Evolutionary conservation across 768 basidiomycete genomes (phyloP), one percentile per base, ranked within the genome.

Genomic region (Boletus subcaerulescens): DNA sequence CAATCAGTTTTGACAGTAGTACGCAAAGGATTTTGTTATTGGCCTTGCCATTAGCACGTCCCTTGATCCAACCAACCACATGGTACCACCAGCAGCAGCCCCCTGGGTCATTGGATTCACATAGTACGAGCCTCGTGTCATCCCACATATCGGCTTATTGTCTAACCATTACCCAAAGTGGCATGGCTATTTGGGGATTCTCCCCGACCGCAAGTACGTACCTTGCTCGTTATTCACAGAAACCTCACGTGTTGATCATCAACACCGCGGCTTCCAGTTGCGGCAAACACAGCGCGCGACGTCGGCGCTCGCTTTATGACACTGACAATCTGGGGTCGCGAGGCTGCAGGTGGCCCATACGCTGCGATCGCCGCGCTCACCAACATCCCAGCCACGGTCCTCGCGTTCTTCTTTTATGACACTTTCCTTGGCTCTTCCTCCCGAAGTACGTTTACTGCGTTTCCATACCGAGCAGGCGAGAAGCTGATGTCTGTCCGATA

Each of bases 251-350:
- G 14, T 35, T 56, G 22, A 52, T 38, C 35, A 48, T 47, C 40
- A 41, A 17, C 5, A 43, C 44, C 14, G 35, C 20, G 44, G 43
- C 6, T 31, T 56, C 10, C 52, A 83, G 79, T 89, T 43, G 76
- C 83, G 14, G 74, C 85, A 33, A 89, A 89, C 67, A 70, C 83
- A 4, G 85, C 86, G 29, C 84, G 87, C 63, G 87, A 89, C 65
- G 29, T 89, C 41, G 87, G 86, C 18, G 83, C 77, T 5, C 80
- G 86, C 15, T 56, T 88, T n/a, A 77, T 80, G 59, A 80, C 77
- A 1, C 64, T 89, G 68, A 75, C 83, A 4, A 78, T 87, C 51
- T 88, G 82, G 77, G 86, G 86, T 18, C 62, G 33, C 3, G 62
- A 65, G 58, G 84, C 83, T 31, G 67, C 69, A 31, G 85, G 84